These are phyloP conservation scores for Chloris gayana DNA, from an alignment of 176 grass and related monocot genomes.

Conservation along the genomic window DNA sequence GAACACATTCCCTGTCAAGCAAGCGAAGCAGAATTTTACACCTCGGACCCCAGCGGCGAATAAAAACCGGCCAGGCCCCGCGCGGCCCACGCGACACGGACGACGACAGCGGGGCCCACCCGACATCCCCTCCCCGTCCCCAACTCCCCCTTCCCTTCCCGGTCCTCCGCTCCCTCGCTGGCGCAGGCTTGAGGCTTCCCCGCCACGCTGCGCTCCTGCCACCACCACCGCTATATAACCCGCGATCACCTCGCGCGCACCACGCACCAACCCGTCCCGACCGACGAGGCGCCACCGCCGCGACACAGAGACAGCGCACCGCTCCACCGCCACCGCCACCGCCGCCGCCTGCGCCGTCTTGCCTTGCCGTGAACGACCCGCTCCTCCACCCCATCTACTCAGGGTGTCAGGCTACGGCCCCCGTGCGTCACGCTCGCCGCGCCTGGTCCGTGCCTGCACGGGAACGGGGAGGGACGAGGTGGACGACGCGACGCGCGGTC, in stretches of 20 bases:
- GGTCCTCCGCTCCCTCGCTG: constrained; percentile 5
- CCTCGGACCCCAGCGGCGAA: constrained; percentile 48
- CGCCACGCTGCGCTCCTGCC: constrained; percentile 5
- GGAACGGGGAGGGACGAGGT: not conserved
- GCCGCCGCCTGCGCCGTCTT: constrained; percentile 7
- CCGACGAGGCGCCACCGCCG: constrained; percentile 31
- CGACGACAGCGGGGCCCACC: constrained; percentile 30
- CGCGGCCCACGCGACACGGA: constrained; percentile 29
- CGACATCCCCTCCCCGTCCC: constrained; percentile 25
- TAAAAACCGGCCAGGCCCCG: constrained; percentile 1
- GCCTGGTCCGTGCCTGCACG: constrained; percentile 1
- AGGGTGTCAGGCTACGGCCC: constrained; percentile 17
- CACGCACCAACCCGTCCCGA: constrained; percentile 27
- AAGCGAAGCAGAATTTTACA: constrained; percentile 4
- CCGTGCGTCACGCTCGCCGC: not conserved
- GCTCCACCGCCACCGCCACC: not conserved
- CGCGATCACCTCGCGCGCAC: constrained; percentile 40
- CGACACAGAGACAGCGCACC: constrained; percentile 17
- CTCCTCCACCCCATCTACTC: not conserved
- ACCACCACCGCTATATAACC: constrained; percentile 47
- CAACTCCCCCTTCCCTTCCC: not conserved
- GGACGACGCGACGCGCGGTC: not conserved
- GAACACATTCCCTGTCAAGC: not conserved
- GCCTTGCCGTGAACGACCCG: not conserved
- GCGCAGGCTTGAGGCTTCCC: constrained; percentile 11